A percentile compares a stretch with the other conserved stretches of the same genome.
Evolutionary conservation across 108 stramenopile species (phyloP).

Genomic region (Phaeodactylum tricornutum): DNA sequence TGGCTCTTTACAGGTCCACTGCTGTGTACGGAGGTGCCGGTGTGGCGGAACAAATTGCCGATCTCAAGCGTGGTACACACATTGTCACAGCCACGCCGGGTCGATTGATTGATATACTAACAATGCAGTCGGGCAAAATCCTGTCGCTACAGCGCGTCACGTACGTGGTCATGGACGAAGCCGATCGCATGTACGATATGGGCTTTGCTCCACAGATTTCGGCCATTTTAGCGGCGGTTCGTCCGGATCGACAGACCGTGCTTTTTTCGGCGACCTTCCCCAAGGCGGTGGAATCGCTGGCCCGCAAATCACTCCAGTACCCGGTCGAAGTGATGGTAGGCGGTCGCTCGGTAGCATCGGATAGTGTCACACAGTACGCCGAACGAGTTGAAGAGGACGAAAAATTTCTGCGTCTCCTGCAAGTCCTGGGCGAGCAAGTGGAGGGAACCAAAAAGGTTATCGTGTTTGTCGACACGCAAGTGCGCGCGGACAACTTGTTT

Average conservation of each 20-base stretch:
- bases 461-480: slow-evolving; percentile 97
- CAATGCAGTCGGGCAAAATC: slow-evolving; percentile 95
- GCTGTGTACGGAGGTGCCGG: slow-evolving; percentile 97
- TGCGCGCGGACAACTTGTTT: slow-evolving; percentile 88
- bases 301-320: slow-evolving; percentile 77
- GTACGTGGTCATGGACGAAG: slow-evolving; percentile 96
- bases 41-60: slow-evolving; percentile 95
- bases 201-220: slow-evolving; percentile 98
- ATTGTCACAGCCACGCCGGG: slow-evolving; percentile 98
- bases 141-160: slow-evolving; percentile 87
- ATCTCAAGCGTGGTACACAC: slow-evolving; percentile 93
- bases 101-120: slow-evolving; percentile 96
- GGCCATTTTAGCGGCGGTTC: slow-evolving; percentile 83
- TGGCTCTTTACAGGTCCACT: slow-evolving; percentile 37
- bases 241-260: slow-evolving; percentile 93
- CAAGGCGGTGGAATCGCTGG: slow-evolving; percentile 83
- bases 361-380: slow-evolving; percentile 86
- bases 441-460: slow-evolving; percentile 89
- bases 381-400: slow-evolving; percentile 91
- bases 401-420: slow-evolving; percentile 94
- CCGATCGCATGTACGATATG: slow-evolving; percentile 99
- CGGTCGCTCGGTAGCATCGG: slow-evolving; percentile 90
- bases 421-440: slow-evolving; percentile 93
- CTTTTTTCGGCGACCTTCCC: slow-evolving; percentile 99
- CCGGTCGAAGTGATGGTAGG: slow-evolving; percentile 96